Percentiles rank a stretch among this genome's conserved stretches.
These are phyloP conservation scores for Pulveroboletus sp. DNA, from an alignment of 768 basidiomycete species.

Conservation along the genomic window DNA sequence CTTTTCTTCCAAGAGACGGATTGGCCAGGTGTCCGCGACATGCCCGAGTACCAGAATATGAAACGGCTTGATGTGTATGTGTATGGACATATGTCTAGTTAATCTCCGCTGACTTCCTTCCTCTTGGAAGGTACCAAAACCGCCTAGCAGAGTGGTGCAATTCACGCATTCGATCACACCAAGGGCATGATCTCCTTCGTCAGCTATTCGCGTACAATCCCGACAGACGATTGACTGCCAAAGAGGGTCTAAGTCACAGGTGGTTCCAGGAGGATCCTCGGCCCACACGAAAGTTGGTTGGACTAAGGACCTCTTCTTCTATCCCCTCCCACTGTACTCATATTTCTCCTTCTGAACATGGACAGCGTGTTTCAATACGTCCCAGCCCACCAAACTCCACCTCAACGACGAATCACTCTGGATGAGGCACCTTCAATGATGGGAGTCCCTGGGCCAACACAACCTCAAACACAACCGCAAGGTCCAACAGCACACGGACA, in stretches of 20 bases:
- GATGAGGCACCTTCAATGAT: slow-evolving; percentile 91
- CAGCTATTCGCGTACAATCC: slow-evolving; percentile 90
- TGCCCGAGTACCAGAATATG: slow-evolving; percentile 87
- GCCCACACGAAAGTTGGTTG: slow-evolving; percentile 77
- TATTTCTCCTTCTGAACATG: not conserved
- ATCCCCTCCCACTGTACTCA: slow-evolving; percentile 3
- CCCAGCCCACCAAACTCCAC: slow-evolving; percentile 66
- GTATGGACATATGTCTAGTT: not conserved
- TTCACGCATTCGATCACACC: slow-evolving; percentile 50
- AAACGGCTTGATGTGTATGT: slow-evolving; percentile 70
- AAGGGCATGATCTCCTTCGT: slow-evolving; percentile 80
- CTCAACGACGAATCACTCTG: slow-evolving; percentile 83
- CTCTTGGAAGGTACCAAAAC: slow-evolving; percentile 48
- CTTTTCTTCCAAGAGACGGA: slow-evolving; percentile 56
- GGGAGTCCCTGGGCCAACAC: slow-evolving; percentile 51
- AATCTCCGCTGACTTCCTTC: slow-evolving; percentile 8
- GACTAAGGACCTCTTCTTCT: not conserved
- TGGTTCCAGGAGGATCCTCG: slow-evolving; percentile 93
- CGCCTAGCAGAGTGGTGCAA: slow-evolving; percentile 75
- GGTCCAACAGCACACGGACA: slow-evolving; percentile 44
- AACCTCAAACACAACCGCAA: slow-evolving; percentile 39
- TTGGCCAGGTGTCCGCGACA: slow-evolving; percentile 81
- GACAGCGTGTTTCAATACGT: slow-evolving; percentile 72
- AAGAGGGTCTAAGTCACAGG: slow-evolving; percentile 73
- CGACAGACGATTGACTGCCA: slow-evolving; percentile 76